These are phyloP conservation scores for Chiua virens DNA, from an alignment of 768 basidiomycete genomes.

Conservation along the genomic window DNA sequence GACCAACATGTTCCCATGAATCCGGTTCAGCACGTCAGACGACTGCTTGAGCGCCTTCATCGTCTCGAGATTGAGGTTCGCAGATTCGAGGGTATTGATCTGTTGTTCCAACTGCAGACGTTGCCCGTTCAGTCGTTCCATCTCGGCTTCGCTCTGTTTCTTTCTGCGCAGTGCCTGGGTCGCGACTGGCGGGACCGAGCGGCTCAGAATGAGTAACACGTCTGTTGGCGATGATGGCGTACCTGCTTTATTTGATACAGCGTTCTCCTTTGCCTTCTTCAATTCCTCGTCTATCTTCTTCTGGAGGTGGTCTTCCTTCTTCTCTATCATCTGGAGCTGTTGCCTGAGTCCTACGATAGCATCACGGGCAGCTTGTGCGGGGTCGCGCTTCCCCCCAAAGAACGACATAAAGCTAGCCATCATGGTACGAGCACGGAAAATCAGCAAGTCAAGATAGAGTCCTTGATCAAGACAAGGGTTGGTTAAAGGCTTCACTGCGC, in stretches of 20 bases:
- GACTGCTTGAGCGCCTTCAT: constrained; percentile 98
- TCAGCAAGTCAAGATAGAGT: background rate
- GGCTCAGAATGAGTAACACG: background rate
- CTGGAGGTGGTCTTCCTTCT: constrained; percentile 96
- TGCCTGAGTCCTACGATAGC: constrained; percentile 92
- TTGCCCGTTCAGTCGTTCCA: constrained; percentile 82
- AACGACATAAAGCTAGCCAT: constrained; percentile 84
- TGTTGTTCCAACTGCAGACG: constrained; percentile 93
- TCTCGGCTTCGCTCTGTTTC: constrained; percentile 84
- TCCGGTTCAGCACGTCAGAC: constrained; percentile 81
- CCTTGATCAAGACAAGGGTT: constrained; percentile 6
- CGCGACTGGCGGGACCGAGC: constrained; percentile 56
- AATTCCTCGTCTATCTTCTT: constrained; percentile 96
- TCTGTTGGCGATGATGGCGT: constrained; percentile 31
- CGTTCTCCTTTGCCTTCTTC: constrained; percentile 90
- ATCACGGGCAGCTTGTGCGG: constrained; percentile 83
- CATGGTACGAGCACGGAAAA: constrained; percentile 28
- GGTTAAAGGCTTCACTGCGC: constrained; percentile 8
- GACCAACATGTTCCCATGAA: constrained; percentile 87
- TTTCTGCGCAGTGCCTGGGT: constrained; percentile 89
- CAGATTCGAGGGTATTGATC: constrained; percentile 95
- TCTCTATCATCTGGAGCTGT: constrained; percentile 96
- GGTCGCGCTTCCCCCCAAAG: constrained; percentile 81
- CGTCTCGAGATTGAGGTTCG: constrained; percentile 96
- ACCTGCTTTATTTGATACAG: constrained; percentile 92